Evolutionary conservation across 2,329 filamentous ascomycete species (phyloP).

Genomic region (Sclerotiophoma versabilis): DNA sequence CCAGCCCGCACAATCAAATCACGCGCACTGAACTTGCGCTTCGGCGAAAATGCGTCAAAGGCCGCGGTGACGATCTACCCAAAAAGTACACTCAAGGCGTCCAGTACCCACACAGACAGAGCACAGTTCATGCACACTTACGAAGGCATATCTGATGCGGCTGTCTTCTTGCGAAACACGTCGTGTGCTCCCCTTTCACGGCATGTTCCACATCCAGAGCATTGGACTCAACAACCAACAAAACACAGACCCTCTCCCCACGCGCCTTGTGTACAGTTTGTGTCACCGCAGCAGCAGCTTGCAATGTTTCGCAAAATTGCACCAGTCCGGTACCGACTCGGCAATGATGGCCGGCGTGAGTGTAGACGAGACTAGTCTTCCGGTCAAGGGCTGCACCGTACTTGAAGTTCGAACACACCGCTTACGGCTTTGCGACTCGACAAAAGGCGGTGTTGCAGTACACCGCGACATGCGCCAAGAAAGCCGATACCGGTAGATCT

Average conservation of each 20-base stretch:
- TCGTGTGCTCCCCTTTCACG: conserved; percentile 19
- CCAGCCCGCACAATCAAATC: conserved; percentile 9
- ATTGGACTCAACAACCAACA: conserved; percentile 22
- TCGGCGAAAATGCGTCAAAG: conserved; percentile 16
- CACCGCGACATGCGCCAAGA: conserved; percentile 14
- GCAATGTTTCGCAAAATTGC: conserved; percentile 3
- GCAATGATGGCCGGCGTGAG: not conserved
- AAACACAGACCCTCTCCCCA: conserved; percentile 21
- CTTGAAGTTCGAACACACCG: conserved; percentile 8
- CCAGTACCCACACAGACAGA: conserved; percentile 12
- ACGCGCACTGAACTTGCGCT: conserved; percentile 2
- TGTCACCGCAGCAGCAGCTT: conserved; percentile 6
- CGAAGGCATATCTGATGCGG: conserved; percentile 13
- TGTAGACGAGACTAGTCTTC: conserved; percentile 10
- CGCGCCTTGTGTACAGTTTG: conserved; percentile 20
- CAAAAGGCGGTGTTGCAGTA: conserved; percentile 19
- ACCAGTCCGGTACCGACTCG: not conserved
- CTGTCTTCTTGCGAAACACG: conserved; percentile 20
- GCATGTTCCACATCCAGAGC: conserved; percentile 26
- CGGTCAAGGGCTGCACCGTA: conserved; percentile 13
- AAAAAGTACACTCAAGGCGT: conserved; percentile 8
- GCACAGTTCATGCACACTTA: conserved; percentile 9
- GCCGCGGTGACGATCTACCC: conserved; percentile 5
- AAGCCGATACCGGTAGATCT: conserved; percentile 19
- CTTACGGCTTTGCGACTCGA: conserved; percentile 15